Conservation (phyloP, 2,329 filamentous ascomycete genomes). For the Cladorrhinum sp. region DNA sequence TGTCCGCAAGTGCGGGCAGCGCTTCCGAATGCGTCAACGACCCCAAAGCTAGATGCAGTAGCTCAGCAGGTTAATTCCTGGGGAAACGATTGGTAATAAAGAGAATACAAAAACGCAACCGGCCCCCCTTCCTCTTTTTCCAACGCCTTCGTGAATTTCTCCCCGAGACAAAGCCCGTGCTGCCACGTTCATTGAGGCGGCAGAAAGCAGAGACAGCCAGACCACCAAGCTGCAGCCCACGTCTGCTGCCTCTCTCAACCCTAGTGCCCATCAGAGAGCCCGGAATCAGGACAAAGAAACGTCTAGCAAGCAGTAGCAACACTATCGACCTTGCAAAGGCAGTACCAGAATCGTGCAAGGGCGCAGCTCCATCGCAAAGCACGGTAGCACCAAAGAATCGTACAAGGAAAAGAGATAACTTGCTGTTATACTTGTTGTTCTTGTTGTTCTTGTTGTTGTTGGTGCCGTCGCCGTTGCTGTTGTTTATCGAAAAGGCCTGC, state of each 20-base stretch:
- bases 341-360: slow-evolving; percentile 11
- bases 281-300: slow-evolving; percentile 17
- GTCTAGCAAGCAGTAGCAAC: slow-evolving; percentile 11
- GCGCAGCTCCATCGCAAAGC: slow-evolving; percentile 9
- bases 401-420: slow-evolving; percentile 5
- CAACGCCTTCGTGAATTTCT: slow-evolving; percentile 18
- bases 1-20: slow-evolving; percentile 16
- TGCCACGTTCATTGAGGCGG: slow-evolving; percentile 23
- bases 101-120: slow-evolving; percentile 29
- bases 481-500: too few species aligned
- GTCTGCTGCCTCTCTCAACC: slow-evolving; percentile 9
- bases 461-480: too few species aligned
- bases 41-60: slow-evolving; percentile 15
- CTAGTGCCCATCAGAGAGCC: slow-evolving; percentile 5
- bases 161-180: slow-evolving; percentile 26
- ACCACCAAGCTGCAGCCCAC: slow-evolving; percentile 11
- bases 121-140: slow-evolving; percentile 18
- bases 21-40: slow-evolving; percentile 28
- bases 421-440: too few species aligned
- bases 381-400: slow-evolving; percentile 2
- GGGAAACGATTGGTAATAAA: slow-evolving; percentile 20
- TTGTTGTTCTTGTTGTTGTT: too few species aligned
- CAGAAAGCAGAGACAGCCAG: slow-evolving; percentile 21
- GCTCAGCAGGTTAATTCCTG: slow-evolving; percentile 11
- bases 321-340: slow-evolving; percentile 17